Conservation (phyloP, 2,329 filamentous ascomycete species). For the Pyrenophora graminea region DNA sequence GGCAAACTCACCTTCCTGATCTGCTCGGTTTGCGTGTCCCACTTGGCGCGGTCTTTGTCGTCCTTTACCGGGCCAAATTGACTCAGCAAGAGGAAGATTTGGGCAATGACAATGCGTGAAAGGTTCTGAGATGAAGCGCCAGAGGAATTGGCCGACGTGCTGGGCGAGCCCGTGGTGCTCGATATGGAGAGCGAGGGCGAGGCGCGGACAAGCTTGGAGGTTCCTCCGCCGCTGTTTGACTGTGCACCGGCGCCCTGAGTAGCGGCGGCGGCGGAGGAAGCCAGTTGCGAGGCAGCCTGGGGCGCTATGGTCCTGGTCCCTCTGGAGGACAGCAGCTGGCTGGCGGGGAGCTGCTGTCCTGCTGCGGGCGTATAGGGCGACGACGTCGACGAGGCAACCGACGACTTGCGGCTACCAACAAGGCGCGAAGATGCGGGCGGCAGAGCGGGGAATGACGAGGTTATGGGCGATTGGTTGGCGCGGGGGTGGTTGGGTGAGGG, state of each 20-base stretch:
- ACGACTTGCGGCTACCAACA: conserved; percentile 58
- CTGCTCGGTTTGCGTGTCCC: conserved; percentile 88
- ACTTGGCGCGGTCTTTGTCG: conserved; percentile 88
- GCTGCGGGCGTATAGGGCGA: conserved; percentile 60
- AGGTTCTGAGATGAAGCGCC: conserved; percentile 56
- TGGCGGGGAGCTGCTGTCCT: conserved; percentile 59
- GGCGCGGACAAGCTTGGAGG: conserved; percentile 61
- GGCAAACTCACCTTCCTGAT: conserved; percentile 75
- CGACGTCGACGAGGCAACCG: conserved; percentile 58
- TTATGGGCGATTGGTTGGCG: conserved; percentile 56
- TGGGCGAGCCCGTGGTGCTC: conserved; percentile 59
- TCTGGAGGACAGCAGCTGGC: conserved; percentile 61
- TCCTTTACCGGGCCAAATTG: conserved; percentile 75
- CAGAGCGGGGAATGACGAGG: conserved; percentile 58
- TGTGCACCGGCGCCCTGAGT: conserved; percentile 57
- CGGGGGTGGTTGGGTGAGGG: conserved; percentile 57
- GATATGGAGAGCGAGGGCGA: conserved; percentile 57
- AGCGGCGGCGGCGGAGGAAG: conserved; percentile 58
- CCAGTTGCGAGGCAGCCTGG: conserved; percentile 58
- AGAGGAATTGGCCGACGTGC: conserved; percentile 54
- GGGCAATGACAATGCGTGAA: conserved; percentile 91
- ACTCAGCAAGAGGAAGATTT: conserved; percentile 91
- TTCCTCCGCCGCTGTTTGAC: conserved; percentile 58
- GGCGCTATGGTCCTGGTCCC: conserved; percentile 61
- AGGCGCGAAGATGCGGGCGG: conserved; percentile 55